phyloP scores from a whole-genome alignment of 495 filamentous ascomycete species.

The Trichoderma orchidacearum region DNA sequence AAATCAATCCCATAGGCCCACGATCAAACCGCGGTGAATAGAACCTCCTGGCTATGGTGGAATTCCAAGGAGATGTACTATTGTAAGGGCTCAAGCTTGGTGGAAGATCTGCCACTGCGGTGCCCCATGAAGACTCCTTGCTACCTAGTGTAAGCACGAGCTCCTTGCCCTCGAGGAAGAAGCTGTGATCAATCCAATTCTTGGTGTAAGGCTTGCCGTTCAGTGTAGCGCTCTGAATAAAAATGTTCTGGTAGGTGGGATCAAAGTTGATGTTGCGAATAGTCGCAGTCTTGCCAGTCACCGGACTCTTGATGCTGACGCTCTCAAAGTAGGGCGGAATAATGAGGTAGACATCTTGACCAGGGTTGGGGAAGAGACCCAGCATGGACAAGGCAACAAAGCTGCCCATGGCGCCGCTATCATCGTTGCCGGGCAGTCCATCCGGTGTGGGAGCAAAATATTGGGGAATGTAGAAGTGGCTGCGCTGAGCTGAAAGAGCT shows the following conservation, averaged over 20 bases:
- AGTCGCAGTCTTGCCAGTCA: slow-evolving; percentile 48
- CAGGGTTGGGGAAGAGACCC: slow-evolving; percentile 61
- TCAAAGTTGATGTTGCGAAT: slow-evolving; percentile 52
- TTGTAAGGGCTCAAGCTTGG: slow-evolving; percentile 31
- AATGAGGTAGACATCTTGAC: slow-evolving; percentile 64
- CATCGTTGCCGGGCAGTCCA: slow-evolving; percentile 61
- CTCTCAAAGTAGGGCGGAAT: slow-evolving; percentile 51
- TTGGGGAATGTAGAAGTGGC: slow-evolving; percentile 53
- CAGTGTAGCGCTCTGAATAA: slow-evolving; percentile 58
- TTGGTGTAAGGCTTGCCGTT: slow-evolving; percentile 49
- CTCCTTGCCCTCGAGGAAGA: slow-evolving; percentile 57
- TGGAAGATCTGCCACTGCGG: slow-evolving; percentile 46
- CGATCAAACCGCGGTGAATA: background rate
- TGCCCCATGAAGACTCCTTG: slow-evolving; percentile 59
- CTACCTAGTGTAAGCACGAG: slow-evolving; percentile 51
- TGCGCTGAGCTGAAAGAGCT: slow-evolving; percentile 44
- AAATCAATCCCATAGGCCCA: background rate
- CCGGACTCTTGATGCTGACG: slow-evolving; percentile 45
- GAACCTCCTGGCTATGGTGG: background rate
- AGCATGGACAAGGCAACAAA: slow-evolving; percentile 60
- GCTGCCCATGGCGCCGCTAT: slow-evolving; percentile 59
- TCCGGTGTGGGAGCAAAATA: slow-evolving; percentile 45
- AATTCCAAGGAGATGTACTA: background rate
- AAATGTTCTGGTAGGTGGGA: slow-evolving; percentile 43
- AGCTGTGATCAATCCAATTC: slow-evolving; percentile 64